Base-by-base conservation (phyloP, 1,284 basidiomycete genomes). In the Leccinum pallidistipes region DNA sequence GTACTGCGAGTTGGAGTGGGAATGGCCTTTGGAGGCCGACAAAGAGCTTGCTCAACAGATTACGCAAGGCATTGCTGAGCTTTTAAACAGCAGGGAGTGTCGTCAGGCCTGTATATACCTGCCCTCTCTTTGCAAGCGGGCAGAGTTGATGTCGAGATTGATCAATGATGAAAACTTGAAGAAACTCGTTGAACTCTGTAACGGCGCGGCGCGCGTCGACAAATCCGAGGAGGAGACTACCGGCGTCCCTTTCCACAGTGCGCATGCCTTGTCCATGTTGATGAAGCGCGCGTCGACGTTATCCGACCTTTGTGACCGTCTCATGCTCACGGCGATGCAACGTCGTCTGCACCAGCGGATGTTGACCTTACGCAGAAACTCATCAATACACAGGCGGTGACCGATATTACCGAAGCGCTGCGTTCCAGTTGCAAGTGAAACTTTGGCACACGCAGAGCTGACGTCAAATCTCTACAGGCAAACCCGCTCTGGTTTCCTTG, bases 81-180 rank as follows among this genome's bases (percentile, higher is more conserved):
- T 73, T 24, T 61, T 73, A 24, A 47, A 58, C 6, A 27, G 9
- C 14, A 14, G 43, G 14, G 49, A 64, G 10, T 53, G 34, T 36
- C 63, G 66, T 54, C 69, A 69, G 10, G 74, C 64, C 24, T 76
- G 74, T 63, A 68, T 63, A 4, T 74, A 62, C 21, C 36, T 73
- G 2, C 74, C 68, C 0, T 72, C 74, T 11, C 69, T 76, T 29
- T 76, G 70, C 59, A 69, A 73, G 36, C 60, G 61, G 21, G 0
- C 11, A 2, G 60, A 65, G 3, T 51, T 76, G 47, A 67, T 50
- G 38, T 32, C 34, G 2, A 56, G 53, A 27, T 27, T 73, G 5
- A 50, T 73, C 14, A 62, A n/a, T 14, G n/a, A 75, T 0, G 57
- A 56, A 12, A 69, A 72, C 38, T n/a, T 73, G 58, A 56, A 57